Conservation (phyloP, 164 flowering plant species). For the Annona cherimola region DNA sequence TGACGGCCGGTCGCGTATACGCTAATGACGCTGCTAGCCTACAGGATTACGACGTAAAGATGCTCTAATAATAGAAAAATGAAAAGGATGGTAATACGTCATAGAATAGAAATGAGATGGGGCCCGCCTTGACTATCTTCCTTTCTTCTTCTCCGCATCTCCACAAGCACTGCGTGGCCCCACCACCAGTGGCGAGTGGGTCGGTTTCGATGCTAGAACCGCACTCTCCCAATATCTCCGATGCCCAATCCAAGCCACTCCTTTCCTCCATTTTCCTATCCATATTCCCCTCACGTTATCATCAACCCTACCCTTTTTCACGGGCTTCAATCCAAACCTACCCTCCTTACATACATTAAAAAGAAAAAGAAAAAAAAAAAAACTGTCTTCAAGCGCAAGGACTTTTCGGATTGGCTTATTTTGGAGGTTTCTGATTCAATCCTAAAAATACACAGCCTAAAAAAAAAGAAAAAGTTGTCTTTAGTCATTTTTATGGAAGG, state of each 20-base stretch:
- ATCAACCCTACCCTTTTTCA: neutral
- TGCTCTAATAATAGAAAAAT: neutral
- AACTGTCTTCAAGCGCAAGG: no score
- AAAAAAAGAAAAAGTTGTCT: no score
- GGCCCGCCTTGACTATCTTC: neutral
- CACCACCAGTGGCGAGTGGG: no score
- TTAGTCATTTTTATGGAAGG: no score
- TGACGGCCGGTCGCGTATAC: no score
- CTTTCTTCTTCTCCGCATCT: conserved; percentile 2
- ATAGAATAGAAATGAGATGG: no score
- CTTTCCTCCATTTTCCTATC: neutral
- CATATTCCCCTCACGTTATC: neutral
- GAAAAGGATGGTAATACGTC: no score
- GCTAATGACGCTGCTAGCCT: no score
- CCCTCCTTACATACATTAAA: neutral
- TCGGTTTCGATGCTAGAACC: neutral
- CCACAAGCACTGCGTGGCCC: neutral
- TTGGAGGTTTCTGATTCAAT: no score
- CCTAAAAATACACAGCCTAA: no score
- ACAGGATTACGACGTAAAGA: neutral
- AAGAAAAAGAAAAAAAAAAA: no score
- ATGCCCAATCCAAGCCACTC: neutral
- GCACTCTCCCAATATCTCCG: neutral
- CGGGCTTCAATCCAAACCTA: neutral
- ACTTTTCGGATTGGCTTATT: no score